A percentile compares a stretch with the other conserved stretches of the same genome.
Evolutionary conservation across 345 rosid species (phyloP).

Genomic region (Populus euphratica): DNA sequence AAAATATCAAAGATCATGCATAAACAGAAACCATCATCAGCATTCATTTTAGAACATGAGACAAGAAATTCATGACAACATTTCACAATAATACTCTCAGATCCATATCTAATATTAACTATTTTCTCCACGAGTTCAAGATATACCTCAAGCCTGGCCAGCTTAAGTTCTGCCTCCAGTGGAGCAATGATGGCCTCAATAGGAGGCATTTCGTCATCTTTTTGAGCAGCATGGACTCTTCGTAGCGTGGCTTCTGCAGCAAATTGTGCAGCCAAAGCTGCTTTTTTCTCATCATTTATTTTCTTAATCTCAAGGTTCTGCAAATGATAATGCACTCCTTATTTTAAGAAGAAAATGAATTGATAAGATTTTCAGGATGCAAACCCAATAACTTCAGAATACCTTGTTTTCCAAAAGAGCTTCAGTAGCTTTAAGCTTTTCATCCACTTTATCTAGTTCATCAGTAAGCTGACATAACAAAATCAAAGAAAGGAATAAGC

Average conservation of each 20-base stretch:
- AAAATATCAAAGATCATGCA: conserved; percentile 3
- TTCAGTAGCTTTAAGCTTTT: conserved; percentile 42
- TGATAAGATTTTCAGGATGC: not conserved
- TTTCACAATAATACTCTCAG: not conserved
- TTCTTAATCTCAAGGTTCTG: conserved; percentile 52
- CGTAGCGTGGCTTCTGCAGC: conserved; percentile 54
- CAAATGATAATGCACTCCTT: conserved; percentile 3
- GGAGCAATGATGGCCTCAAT: conserved; percentile 53
- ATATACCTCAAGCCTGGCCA: conserved; percentile 42
- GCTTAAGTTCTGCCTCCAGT: conserved; percentile 50
- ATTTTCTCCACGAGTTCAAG: not conserved
- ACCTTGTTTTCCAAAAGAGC: conserved; percentile 50
- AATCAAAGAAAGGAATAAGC: conserved; percentile 6
- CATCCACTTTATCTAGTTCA: conserved; percentile 40
- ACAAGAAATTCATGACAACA: not conserved
- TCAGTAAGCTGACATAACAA: conserved; percentile 32
- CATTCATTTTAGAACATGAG: not conserved
- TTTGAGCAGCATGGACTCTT: conserved; percentile 53
- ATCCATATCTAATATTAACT: not conserved
- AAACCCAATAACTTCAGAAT: conserved; percentile 4
- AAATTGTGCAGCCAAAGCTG: conserved; percentile 49
- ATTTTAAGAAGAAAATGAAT: not conserved
- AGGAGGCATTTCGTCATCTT: conserved; percentile 56
- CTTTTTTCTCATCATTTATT: conserved; percentile 45
- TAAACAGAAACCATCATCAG: not conserved